Evolutionary conservation across 2,329 filamentous ascomycete genomes (phyloP), one percentile per base, ranked within the genome.

Genomic region (Zalaria sp.): DNA sequence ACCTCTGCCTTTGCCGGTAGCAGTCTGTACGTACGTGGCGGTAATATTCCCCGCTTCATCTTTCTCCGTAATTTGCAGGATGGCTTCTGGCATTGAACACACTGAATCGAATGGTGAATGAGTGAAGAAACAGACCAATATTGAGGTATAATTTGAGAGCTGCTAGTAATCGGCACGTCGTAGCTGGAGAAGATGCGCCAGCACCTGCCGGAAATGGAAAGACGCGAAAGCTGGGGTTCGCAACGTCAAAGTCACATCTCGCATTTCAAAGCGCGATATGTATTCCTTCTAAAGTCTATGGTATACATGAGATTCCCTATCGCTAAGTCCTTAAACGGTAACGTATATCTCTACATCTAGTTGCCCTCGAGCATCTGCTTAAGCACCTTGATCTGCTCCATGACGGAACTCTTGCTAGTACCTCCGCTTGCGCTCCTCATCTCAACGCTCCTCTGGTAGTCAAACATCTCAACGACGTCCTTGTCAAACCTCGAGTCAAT

Each of bases 401-500:
- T 53, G 5, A 83, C 79, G 25, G 74, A 72, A 8, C 71, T 72
- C 63, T 73, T 78, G 65, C 83, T 87, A 25, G 83, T 91, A 27
- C 85, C 84, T 25, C 86, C 87, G 50, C 77, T 78, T 3, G 83
- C 79, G 35, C 77, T 73, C 55, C 81, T 77, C 67, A 81, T 72
- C 70, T 94, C 86, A 5, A 93, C 84, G 46, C 80, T 84, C 48
- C 75, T 75, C 63, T 93, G 80, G 55, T 91, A 93, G 62, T 93
- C 74, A 56, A 94, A 83, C 26, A 75, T 75, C 38, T 75, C 66
- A 37, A 73, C 61, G 34, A 93, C 75, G 57, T 91, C 84, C 44
- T 78, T 70, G 27, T 74, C 78, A 48, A 93, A 83, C 39, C 82
- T 71, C 1, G 61, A 53, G 49, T 89, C 82, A 3, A 93, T 73